These are phyloP conservation scores for Blastocystis sp. DNA, from an alignment of 352 stramenopile genomes.

Conservation along the genomic window DNA sequence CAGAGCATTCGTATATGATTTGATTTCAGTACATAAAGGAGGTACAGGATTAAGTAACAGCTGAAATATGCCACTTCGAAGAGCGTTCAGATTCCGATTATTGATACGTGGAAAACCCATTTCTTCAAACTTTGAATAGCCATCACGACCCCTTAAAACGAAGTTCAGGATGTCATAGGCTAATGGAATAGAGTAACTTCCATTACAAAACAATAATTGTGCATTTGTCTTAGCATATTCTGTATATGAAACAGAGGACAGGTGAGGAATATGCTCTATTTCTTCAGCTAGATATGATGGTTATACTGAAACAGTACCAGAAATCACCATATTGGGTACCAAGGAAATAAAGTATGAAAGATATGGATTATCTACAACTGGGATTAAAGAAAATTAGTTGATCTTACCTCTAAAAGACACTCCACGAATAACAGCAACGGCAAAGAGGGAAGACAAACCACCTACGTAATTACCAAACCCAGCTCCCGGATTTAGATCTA, in stretches of 20 bases:
- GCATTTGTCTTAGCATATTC: no score
- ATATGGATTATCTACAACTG: constrained; percentile 5
- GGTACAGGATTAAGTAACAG: not conserved
- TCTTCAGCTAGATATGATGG: no score
- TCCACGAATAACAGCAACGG: not conserved
- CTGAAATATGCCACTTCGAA: not conserved
- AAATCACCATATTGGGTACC: constrained; percentile 1
- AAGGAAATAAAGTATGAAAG: not conserved
- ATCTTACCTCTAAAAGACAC: not conserved
- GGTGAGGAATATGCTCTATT: no score
- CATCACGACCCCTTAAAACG: not conserved
- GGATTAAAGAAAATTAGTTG: not conserved
- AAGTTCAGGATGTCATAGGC: not conserved
- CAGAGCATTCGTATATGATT: not conserved
- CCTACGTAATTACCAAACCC: not conserved
- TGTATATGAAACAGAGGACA: no score
- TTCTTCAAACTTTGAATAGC: not conserved
- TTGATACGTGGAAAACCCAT: not conserved
- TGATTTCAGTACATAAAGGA: not conserved
- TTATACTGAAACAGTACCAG: not conserved
- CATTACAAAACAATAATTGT: no score
- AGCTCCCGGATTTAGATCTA: not conserved
- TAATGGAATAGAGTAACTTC: not conserved
- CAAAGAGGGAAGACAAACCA: not conserved
- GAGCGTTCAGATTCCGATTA: not conserved